Evolutionary conservation across 495 filamentous ascomycete genomes (phyloP).

Genomic region (Aspergillus kassunensis): DNA sequence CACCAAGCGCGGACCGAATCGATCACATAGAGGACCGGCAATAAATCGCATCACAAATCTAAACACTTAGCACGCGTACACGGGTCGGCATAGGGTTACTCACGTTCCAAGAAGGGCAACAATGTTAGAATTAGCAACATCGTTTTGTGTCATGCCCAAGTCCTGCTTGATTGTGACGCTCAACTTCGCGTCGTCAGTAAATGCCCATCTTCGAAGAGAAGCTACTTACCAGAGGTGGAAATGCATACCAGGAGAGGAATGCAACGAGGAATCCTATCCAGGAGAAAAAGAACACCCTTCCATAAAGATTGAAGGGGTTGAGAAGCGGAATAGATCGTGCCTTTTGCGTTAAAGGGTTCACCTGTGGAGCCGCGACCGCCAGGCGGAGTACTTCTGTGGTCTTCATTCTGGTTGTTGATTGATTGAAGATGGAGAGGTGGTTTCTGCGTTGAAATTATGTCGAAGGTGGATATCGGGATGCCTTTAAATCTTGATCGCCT

Average conservation of each 20-base stretch:
- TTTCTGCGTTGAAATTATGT: not conserved
- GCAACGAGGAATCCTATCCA: slow-evolving; percentile 95
- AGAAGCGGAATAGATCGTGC: slow-evolving; percentile 76
- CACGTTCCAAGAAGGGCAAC: slow-evolving; percentile 83
- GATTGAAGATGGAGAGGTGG: not conserved
- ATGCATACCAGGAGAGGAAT: slow-evolving; percentile 86
- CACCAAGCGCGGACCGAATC: slow-evolving; percentile 76
- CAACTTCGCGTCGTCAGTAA: slow-evolving; percentile 40
- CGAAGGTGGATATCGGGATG: not conserved
- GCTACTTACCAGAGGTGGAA: slow-evolving; percentile 70
- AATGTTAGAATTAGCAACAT: slow-evolving; percentile 90
- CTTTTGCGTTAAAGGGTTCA: slow-evolving; percentile 77
- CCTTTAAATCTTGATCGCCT: not conserved
- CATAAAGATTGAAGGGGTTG: slow-evolving; percentile 78
- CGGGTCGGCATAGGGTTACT: slow-evolving; percentile 17
- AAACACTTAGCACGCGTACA: slow-evolving; percentile 16
- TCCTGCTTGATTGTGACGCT: slow-evolving; percentile 74
- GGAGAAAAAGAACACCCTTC: slow-evolving; percentile 89
- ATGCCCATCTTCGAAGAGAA: not conserved
- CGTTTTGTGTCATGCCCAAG: slow-evolving; percentile 59
- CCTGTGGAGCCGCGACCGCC: slow-evolving; percentile 35
- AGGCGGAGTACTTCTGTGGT: slow-evolving; percentile 22
- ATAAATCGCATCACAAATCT: slow-evolving; percentile 78
- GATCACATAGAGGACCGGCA: slow-evolving; percentile 81
- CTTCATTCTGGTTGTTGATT: not conserved